Evolutionary conservation across 164 flowering plant genomes (phyloP).

Genomic region (Piper longum): DNA sequence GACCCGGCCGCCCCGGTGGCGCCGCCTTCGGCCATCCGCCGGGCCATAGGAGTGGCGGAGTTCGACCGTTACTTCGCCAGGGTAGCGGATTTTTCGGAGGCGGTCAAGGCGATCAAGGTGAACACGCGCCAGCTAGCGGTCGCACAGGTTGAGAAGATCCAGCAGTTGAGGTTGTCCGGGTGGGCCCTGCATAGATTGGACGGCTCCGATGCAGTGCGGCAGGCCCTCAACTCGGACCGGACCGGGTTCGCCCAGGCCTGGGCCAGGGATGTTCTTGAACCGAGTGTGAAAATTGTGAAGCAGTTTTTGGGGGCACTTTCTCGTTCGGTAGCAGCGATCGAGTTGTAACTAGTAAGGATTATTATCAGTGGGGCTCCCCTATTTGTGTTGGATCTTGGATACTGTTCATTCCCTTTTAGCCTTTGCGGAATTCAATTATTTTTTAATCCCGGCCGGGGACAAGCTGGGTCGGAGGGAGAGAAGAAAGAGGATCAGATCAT

Average conservation of each 20-base stretch:
- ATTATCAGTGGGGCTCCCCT: no score
- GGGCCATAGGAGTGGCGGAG: conserved; percentile 92
- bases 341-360: background rate
- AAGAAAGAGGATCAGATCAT: background rate
- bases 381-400: no score
- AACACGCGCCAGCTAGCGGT: conserved; percentile 76
- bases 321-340: background rate
- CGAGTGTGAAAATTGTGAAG: conserved; percentile 74
- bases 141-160: conserved; percentile 62
- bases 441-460: background rate
- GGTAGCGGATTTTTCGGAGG: conserved; percentile 34
- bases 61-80: conserved; percentile 42
- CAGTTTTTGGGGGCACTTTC: conserved; percentile 35
- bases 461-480: background rate
- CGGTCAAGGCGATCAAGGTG: conserved; percentile 56
- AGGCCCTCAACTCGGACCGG: conserved; percentile 19
- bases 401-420: background rate
- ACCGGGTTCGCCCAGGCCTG: conserved; percentile 29
- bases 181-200: conserved; percentile 67
- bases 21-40: conserved; percentile 24
- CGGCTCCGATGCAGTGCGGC: conserved; percentile 53
- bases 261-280: conserved; percentile 50
- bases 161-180: conserved; percentile 43
- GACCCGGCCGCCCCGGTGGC: conserved; percentile 8
- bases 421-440: background rate